Base-by-base conservation (phyloP, 495 filamentous ascomycete genomes). In the Trichoderma virens region DNA sequence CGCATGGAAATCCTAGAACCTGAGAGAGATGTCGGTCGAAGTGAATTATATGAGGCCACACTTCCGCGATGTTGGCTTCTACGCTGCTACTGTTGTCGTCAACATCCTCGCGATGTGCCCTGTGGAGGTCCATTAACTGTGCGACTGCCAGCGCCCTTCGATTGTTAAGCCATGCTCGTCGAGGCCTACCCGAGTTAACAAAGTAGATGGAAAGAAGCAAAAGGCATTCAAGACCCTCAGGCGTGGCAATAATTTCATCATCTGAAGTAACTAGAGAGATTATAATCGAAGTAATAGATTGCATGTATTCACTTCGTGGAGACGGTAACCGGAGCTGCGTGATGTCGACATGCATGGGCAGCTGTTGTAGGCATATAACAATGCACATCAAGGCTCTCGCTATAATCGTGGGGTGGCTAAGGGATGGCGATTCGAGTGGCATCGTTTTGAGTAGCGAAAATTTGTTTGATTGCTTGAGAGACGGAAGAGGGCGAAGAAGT, bases 111-210 rank as follows among this genome's bases (percentile, higher is more conserved):
- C 11, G 6, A 30, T 16, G 20, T 14, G 25, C 9, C 11, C 23
- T 56, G 51, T 56, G 51, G 9, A 56, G 25, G 20, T 30, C 51
- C 51, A 56, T 56, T 14, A 56, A n/a, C 51, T 56, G 51, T 16
- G 51, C 51, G 25, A 56, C 16, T 28, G 51, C 51, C 25, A 56
- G 3, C 9, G 51, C 51, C 30, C 51, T 56, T 14, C 51, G 23
- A 18, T 56, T 56, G 11, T 56, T 56, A 13, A 56, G 51, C 51
- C 51, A 56, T 30, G 51, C 51, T 3, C 51, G 51, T 8, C 51
- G 51, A 0, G 51, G 51, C 30, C 51, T 56, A 9, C 51, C 51
- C 2, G 51, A 56, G 51, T 56, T 56, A 9, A 56, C 51, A 56
- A 56, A 56, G 27, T 30, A 56, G 25, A 56, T 56, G 23, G 23